phyloP scores from a whole-genome alignment of 78 protist species.

The slime mould (Dictyostelium discoideum) region dicty_2.7 NC_007088.5:6439001-6439500 shows the following conservation, averaged over 20 bases:
- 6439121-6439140: constrained; percentile 96
- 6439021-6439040: constrained; percentile 92
- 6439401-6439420: constrained; percentile 94
- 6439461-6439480: constrained; percentile 81
- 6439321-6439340: constrained; percentile 9
- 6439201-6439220: constrained; percentile 96
- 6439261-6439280: constrained; percentile 84
- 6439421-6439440: constrained; percentile 94
- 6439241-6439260: constrained; percentile 96
- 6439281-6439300: constrained; percentile 85
- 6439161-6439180: constrained; percentile 94
- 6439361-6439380: constrained; percentile 80
- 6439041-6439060: constrained; percentile 91
- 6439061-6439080: constrained; percentile 98
- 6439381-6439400: constrained; percentile 94
- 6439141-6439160: constrained; percentile 87
- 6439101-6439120: constrained; percentile 93
- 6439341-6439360: constrained; percentile 14
- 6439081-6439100: constrained; percentile 59
- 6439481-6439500: constrained; percentile 81
- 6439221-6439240: constrained; percentile 96
- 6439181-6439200: constrained; percentile 92
- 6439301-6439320: constrained; percentile 64
- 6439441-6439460: constrained; percentile 54
- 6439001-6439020: constrained; percentile 90